Base-by-base conservation (phyloP, 257 asterid genomes). In the Solanum habrochaites region DNA sequence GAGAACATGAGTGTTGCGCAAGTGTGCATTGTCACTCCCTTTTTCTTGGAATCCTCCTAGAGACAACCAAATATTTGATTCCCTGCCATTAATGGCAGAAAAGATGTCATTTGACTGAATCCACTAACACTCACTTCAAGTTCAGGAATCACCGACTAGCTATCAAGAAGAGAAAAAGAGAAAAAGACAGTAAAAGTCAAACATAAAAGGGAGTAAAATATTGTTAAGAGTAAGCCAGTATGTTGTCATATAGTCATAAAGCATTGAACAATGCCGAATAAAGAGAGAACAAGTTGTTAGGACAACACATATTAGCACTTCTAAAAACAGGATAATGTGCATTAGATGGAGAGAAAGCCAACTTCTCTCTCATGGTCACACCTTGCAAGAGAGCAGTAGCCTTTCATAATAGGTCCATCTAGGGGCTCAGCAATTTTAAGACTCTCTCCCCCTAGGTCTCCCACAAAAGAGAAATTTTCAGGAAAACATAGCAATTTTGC, bases 11-110 rank as follows among this genome's bases (percentile, higher is more conserved):
- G 98, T 90, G 91, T 95, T 96, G 88, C 98, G 81, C 90, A 96
- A 86, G 90, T 89, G 98, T 29, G 93, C 90, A 85, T 92, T 98
- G 37, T 94, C 98, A 35, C 94, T 88, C 86, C 98, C 99, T 85
- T 92, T 93, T 88, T 95, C 98, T 72, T 94, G 98, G 87, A 96
- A 95, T 83, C 99, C 99, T 85, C 99, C 98, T 60, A 96, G 98
- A 31, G 98, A 96, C 39, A 96, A 81, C 99, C 99, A 96, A 89
- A 96, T 92, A 83, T 84, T 91, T 7, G 99, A 94, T 52, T 96
- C 97, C 92, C 95, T 93, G 86, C 91, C 89, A 73, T 77, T 82
- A 64, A 84, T 70, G 29, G 86, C 85, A 86, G 29, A 9, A 87
- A 29, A 47, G 87, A 83, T 74, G 85, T 56, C 71, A 88, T 56